Base-by-base conservation (phyloP, 148 eudicot genomes). In the Pharnaceum exiguum region DNA sequence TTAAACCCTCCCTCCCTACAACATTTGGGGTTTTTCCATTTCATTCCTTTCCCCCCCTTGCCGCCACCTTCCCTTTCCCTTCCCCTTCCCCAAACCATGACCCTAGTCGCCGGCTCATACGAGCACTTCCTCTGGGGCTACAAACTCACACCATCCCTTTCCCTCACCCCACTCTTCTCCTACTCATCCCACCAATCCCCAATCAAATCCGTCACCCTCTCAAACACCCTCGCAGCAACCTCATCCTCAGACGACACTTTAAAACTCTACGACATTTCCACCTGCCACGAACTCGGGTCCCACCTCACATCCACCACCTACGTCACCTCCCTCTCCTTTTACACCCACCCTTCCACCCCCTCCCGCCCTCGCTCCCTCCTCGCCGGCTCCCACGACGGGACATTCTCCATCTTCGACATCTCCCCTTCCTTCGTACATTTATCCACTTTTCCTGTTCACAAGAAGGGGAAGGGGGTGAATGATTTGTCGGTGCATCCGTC, bases 91-190 rank as follows among this genome's bases (percentile, higher is more conserved):
- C 32, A 21, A 84, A n/a, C n/a, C n/a, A n/a, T 87, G 98, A 73
- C 80, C 37, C 53, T 87, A 24, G 57, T 91, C 4, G 94, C 94
- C 11, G 98, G 98, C 5, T 82, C 88, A 1, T 91, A 91, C 69
- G 86, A 87, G 74, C 66, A 79, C 4, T 91, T 82, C 80, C 74
- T 87, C 0, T 81, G 90, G 94, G 96, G 98, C 28, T 87, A 78
- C 81, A 82, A 72, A 29, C 68, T 91, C 53, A 80, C 69, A 67
- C 63, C n/a, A n/a, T n/a, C n/a, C n/a, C n/a, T n/a, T n/a, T n/a
- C n/a, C n/a, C n/a, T 71, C 52, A 82, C 57, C 27, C 80, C 85
- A 66, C 4, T 70, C 50, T 30, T 77, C 33, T 7, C 76, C 7
- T 18, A 11, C n/a, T 28, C 43, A 24, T 6, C 30, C 48, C 30